These are phyloP conservation scores for Marasmius oreades DNA, from an alignment of 1,284 basidiomycete genomes.

Conservation along the genomic window DNA sequence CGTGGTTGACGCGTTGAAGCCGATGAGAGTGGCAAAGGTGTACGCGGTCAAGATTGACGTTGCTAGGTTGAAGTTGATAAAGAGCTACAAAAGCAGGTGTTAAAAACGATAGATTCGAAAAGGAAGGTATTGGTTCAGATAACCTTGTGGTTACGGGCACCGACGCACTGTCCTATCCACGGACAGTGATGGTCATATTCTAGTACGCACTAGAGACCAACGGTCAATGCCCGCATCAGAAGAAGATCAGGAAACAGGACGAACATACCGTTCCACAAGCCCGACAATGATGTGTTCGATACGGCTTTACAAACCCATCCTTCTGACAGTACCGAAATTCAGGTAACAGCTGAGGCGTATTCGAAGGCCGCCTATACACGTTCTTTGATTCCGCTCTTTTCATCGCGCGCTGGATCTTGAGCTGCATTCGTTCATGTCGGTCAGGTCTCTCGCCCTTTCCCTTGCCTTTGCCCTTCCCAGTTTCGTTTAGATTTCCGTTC, in stretches of 20 bases:
- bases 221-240: neutral
- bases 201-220: constrained; percentile 52
- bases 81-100: constrained; percentile 43
- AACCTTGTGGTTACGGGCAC: constrained; percentile 78
- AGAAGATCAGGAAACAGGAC: constrained; percentile 3
- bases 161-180: constrained; percentile 83
- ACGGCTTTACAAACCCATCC: constrained; percentile 63
- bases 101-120: constrained; percentile 1
- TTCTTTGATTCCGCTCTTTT: neutral
- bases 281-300: constrained; percentile 74
- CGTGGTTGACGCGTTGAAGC: constrained; percentile 35
- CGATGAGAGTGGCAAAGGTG: constrained; percentile 54
- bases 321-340: constrained; percentile 56
- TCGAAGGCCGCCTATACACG: constrained; percentile 36
- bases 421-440: neutral
- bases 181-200: constrained; percentile 80
- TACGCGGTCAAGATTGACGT: constrained; percentile 54
- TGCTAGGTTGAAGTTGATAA: constrained; percentile 69
- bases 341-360: constrained; percentile 47
- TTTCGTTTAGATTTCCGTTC: neutral
- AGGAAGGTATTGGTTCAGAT: no score
- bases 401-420: neutral
- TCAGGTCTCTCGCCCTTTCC: neutral
- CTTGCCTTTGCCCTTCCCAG: neutral
- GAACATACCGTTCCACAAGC: constrained; percentile 61